phyloP scores from a whole-genome alignment of 202 grass and related monocot genomes.

The Carex sylvatica region DNA sequence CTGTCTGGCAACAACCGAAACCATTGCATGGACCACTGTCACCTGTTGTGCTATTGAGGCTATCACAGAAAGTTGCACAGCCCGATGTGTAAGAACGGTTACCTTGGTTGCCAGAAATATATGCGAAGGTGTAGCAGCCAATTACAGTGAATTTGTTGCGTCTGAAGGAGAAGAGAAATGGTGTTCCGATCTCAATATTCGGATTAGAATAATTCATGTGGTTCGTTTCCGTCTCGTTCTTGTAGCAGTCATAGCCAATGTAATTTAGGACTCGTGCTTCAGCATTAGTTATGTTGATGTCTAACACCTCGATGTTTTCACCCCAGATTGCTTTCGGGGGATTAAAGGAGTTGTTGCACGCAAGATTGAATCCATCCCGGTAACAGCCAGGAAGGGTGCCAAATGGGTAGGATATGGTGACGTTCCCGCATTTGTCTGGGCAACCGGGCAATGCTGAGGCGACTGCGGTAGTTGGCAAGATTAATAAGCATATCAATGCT shows the following conservation, averaged over 20 bases:
- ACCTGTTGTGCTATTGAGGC: neutral
- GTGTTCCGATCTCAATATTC: too few species aligned
- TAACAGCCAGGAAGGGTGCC: slow-evolving; percentile 28
- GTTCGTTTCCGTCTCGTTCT: slow-evolving; percentile 4
- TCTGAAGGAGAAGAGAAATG: slow-evolving; percentile 33
- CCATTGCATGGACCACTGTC: slow-evolving; percentile 29
- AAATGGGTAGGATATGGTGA: slow-evolving; percentile 56
- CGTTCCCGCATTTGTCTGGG: slow-evolving; percentile 41
- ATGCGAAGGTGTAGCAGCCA: slow-evolving; percentile 36
- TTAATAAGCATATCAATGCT: too few species aligned
- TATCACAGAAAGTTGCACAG: slow-evolving; percentile 39
- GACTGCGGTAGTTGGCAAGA: too few species aligned
- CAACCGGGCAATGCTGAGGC: slow-evolving; percentile 27
- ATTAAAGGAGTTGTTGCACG: slow-evolving; percentile 33
- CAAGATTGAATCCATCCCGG: slow-evolving; percentile 33
- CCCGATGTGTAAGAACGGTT: neutral
- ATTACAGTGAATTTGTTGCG: slow-evolving; percentile 57
- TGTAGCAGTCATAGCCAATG: slow-evolving; percentile 40
- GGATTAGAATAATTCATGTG: neutral
- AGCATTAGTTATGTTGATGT: slow-evolving; percentile 29
- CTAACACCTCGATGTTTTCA: slow-evolving; percentile 19
- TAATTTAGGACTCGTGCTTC: slow-evolving; percentile 24
- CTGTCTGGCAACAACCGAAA: slow-evolving; percentile 53
- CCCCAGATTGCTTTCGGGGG: slow-evolving; percentile 26
- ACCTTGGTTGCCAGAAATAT: neutral